Base-by-base conservation (phyloP, 495 filamentous ascomycete species). In the Poronia punctata region DNA sequence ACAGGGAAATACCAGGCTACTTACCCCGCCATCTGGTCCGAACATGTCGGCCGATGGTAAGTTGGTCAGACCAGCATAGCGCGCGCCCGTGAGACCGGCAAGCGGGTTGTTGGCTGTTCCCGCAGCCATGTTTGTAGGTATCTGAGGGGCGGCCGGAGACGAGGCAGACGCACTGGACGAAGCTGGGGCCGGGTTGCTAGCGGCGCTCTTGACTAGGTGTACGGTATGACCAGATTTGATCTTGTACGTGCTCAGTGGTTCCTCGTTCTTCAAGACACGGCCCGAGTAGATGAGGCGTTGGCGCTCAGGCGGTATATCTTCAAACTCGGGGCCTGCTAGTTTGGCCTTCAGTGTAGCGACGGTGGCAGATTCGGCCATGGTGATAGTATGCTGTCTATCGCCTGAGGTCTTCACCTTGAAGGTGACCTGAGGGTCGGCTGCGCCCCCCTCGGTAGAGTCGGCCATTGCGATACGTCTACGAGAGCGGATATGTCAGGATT, bases 201-300 rank as follows among this genome's bases (percentile, higher is more conserved):
- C 83, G 21, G 93, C 93, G 50, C 86, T 86, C 63, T 93, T 95
- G 40, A 99, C 93, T 53, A 99, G 72, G 61, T 99, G 93, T 44
- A 97, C 78, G 7, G 92, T 96, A 56, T 96, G 87, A n/a, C 86
- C 83, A 40, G 86, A 76, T 65, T 96, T 94, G 62, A 99, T 86
- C 66, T 95, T 99, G 66, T 93, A 94, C 17, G 78, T 75, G 38
- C 70, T 78, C 29, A 99, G 62, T 0, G 83, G 83, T 46, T 97
- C 88, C 27, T 78, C 77, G 56, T 99, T 86, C 66, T 96, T 99
- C 64, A 99, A 74, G 15, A 99, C 89, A 44, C 89, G 80, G 19
- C 93, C 93, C 5, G 90, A 96, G 65, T 97, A 97, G 62, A 99
- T 99, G 49, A 99, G 71, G 30, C 93, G 86, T 62, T 95, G 89